Percentiles rank a stretch among this genome's conserved stretches.
Evolutionary conservation across 805 yeast species (phyloP).

Genomic region (Millerago galiae): DNA sequence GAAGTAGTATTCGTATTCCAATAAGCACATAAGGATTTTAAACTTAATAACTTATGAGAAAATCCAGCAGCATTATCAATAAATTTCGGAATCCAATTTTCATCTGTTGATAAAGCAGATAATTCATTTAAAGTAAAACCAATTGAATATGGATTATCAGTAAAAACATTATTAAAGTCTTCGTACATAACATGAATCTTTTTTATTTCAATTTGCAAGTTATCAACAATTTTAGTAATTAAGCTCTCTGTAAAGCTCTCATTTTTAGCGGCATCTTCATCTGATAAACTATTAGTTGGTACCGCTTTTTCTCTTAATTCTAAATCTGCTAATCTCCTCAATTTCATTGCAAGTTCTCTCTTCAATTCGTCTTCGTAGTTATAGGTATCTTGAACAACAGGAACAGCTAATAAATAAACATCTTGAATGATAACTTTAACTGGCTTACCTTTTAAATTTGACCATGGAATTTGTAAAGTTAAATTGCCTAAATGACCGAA

Average conservation of each 20-base stretch:
- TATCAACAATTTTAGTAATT: constrained; percentile 86
- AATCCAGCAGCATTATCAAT: constrained; percentile 61
- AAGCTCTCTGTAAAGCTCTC: constrained; percentile 84
- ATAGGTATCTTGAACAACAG: constrained; percentile 52
- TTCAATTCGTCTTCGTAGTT: constrained; percentile 49
- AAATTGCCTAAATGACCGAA: constrained; percentile 89
- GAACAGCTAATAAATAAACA: constrained; percentile 75
- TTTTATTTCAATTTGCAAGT: constrained; percentile 82
- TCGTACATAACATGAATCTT: constrained; percentile 92
- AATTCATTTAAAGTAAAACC: constrained; percentile 82
- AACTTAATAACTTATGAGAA: constrained; percentile 70
- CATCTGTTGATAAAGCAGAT: constrained; percentile 88
- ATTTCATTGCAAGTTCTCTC: constrained; percentile 58
- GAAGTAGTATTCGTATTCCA: constrained; percentile 69
- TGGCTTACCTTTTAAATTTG: constrained; percentile 87
- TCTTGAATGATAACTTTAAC: constrained; percentile 84
- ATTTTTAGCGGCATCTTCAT: constrained; percentile 42
- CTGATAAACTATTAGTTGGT: constrained; percentile 27
- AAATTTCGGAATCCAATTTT: constrained; percentile 78
- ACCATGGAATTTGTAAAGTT: constrained; percentile 93
- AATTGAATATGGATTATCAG: constrained; percentile 69
- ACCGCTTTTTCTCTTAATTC: constrained; percentile 45
- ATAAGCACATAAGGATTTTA: constrained; percentile 70
- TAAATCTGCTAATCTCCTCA: constrained; percentile 60
- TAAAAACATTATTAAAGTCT: constrained; percentile 60